Percentiles rank a stretch among this genome's conserved stretches.
These are phyloP conservation scores for Wickerhamiella sorbophila DNA, from an alignment of 805 yeast genomes.

Conservation along the genomic window DNA sequence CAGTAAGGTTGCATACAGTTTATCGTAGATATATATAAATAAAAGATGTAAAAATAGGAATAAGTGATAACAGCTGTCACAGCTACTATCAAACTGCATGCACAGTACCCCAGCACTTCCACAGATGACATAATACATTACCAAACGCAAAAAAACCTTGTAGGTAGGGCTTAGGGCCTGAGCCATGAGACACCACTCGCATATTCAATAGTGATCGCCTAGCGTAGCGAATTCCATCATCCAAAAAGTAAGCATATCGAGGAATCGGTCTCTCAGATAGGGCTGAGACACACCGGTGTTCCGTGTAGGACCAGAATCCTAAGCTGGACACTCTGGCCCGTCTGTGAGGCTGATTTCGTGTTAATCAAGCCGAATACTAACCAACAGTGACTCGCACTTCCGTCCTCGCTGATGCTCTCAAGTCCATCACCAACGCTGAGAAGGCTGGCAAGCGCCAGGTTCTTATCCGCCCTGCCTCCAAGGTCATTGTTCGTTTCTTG, in stretches of 20 bases:
- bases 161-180: slow-evolving; percentile 4
- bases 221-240: slow-evolving; percentile 12
- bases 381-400: slow-evolving; percentile 88
- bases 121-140: too few species aligned
- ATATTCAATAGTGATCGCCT: neutral
- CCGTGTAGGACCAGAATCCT: slow-evolving; percentile 16
- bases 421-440: slow-evolving; percentile 97
- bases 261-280: slow-evolving; percentile 22
- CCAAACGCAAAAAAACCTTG: too few species aligned
- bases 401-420: slow-evolving; percentile 96
- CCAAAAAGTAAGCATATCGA: slow-evolving; percentile 18
- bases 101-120: too few species aligned
- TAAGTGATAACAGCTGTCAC: too few species aligned
- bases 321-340: slow-evolving; percentile 21
- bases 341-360: slow-evolving; percentile 10
- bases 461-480: slow-evolving; percentile 93
- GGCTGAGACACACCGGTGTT: slow-evolving; percentile 21
- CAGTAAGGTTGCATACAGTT: too few species aligned
- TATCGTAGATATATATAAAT: too few species aligned
- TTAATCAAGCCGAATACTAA: slow-evolving; percentile 14
- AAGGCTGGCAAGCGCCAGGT: slow-evolving; percentile 99
- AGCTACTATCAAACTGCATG: too few species aligned
- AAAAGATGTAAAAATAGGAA: too few species aligned
- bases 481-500: slow-evolving; percentile 94
- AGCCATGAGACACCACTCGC: neutral